Evolutionary conservation across 371 early-diverging fungal species (phyloP).

Genomic region (Umbelopsis sp.): DNA sequence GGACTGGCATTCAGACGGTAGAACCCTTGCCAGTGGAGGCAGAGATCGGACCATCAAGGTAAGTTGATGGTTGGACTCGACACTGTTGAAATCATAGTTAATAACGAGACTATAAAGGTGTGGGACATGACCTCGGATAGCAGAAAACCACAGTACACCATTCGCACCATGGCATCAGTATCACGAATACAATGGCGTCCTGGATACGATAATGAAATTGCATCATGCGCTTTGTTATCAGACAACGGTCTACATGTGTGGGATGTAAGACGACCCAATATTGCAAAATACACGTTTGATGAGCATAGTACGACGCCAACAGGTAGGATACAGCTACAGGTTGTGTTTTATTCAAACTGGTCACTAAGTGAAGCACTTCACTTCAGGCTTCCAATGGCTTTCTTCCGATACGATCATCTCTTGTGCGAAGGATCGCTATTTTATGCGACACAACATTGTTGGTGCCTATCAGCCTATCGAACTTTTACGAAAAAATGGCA

Average conservation of each 20-base stretch:
- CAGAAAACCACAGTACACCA: slow-evolving; percentile 61
- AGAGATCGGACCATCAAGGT: slow-evolving; percentile 85
- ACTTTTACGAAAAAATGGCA: slow-evolving; percentile 54
- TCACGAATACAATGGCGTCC: slow-evolving; percentile 85
- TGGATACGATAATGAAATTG: slow-evolving; percentile 66
- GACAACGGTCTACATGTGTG: slow-evolving; percentile 76
- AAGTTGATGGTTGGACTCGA: background rate
- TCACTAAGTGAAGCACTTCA: background rate
- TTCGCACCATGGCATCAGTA: slow-evolving; percentile 77
- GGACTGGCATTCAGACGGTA: slow-evolving; percentile 84
- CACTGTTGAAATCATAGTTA: background rate
- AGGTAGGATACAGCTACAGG: slow-evolving; percentile 37
- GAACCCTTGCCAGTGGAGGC: slow-evolving; percentile 80
- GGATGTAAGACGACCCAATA: slow-evolving; percentile 76
- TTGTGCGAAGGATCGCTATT: slow-evolving; percentile 79
- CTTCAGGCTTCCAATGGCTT: slow-evolving; percentile 69
- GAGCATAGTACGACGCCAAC: slow-evolving; percentile 77
- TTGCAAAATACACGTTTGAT: slow-evolving; percentile 74
- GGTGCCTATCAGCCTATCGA: slow-evolving; percentile 52
- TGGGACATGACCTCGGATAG: slow-evolving; percentile 83
- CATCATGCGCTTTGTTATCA: slow-evolving; percentile 70
- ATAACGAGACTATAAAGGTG: slow-evolving; percentile 42
- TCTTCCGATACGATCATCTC: slow-evolving; percentile 69
- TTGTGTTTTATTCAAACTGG: background rate
- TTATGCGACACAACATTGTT: slow-evolving; percentile 59